These are phyloP conservation scores for Lasiosphaeria hispida DNA, from an alignment of 495 filamentous ascomycete species.

Conservation along the genomic window DNA sequence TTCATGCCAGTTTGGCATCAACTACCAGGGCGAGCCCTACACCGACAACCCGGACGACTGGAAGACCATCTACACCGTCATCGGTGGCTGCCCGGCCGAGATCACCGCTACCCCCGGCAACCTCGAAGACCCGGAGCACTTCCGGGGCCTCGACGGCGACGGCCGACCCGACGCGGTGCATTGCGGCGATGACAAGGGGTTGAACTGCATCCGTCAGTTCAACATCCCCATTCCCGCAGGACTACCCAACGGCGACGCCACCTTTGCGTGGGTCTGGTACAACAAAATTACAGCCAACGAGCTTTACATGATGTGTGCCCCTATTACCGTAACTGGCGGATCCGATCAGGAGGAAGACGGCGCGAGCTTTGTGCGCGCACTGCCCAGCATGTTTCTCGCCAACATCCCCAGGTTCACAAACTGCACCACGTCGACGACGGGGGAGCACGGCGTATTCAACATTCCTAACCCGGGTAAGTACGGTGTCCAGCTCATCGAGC, in stretches of 20 bases:
- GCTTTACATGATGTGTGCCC: conserved; percentile 60
- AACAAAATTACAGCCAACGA: conserved; percentile 51
- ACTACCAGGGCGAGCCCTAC: conserved; percentile 54
- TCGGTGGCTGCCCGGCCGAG: conserved; percentile 60
- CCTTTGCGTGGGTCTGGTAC: conserved; percentile 59
- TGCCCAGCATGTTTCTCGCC: conserved; percentile 56
- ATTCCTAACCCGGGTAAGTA: conserved; percentile 19
- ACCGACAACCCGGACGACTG: conserved; percentile 46
- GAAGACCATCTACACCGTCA: conserved; percentile 68
- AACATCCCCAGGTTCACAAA: conserved; percentile 39
- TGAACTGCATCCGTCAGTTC: conserved; percentile 21
- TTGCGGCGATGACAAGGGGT: conserved; percentile 12
- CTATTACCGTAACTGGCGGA: conserved; percentile 47
- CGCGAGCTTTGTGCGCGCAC: conserved; percentile 25
- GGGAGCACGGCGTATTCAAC: conserved; percentile 18
- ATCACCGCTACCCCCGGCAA: conserved; percentile 21
- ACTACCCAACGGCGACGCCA: conserved; percentile 23
- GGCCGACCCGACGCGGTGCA: conserved; percentile 8
- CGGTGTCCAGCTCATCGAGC: conserved; percentile 10
- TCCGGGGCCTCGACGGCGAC: conserved; percentile 14
- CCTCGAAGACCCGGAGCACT: conserved; percentile 18
- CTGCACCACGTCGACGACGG: background rate
- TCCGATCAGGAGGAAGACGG: conserved; percentile 16
- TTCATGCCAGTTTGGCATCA: conserved; percentile 71
- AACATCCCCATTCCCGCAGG: conserved; percentile 15